phyloP scores from a whole-genome alignment of 1,139 yeast genomes.

The Yamadazyma siamensis region DNA sequence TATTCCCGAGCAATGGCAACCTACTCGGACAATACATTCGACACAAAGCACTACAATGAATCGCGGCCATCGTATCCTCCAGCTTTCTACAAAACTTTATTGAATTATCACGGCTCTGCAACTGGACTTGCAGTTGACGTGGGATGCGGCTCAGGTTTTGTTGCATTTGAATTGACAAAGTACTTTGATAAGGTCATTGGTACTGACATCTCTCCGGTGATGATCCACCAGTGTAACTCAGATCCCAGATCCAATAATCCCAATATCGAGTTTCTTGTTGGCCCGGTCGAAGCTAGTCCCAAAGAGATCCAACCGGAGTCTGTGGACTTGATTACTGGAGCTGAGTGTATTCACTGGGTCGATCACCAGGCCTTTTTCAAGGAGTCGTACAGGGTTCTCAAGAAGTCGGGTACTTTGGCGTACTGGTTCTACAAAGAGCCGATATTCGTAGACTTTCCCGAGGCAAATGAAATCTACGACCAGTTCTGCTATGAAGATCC shows the following conservation, averaged over 20 bases:
- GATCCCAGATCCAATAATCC: constrained; percentile 3
- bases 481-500: constrained; percentile 25
- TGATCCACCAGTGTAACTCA: constrained; percentile 52
- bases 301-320: constrained; percentile 22
- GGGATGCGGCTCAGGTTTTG: constrained; percentile 88
- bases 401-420: constrained; percentile 62
- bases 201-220: constrained; percentile 61
- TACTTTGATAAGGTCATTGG: constrained; percentile 54
- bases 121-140: constrained; percentile 52
- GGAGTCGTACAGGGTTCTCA: constrained; percentile 48
- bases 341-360: constrained; percentile 83
- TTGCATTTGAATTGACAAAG: constrained; percentile 51
- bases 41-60: constrained; percentile 34
- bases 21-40: constrained; percentile 32
- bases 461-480: constrained; percentile 37
- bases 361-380: constrained; percentile 50
- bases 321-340: constrained; percentile 65
- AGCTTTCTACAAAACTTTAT: constrained; percentile 26
- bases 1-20: constrained; percentile 32
- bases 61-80: constrained; percentile 40
- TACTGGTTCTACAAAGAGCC: constrained; percentile 83
- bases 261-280: constrained; percentile 7
- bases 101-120: constrained; percentile 24
- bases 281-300: constrained; percentile 8
- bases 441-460: constrained; percentile 37